Evolutionary conservation across 192 early-diverging fungal genomes (phyloP), one percentile per base, ranked within the genome.

Genomic region (Coemansia sp.): DNA sequence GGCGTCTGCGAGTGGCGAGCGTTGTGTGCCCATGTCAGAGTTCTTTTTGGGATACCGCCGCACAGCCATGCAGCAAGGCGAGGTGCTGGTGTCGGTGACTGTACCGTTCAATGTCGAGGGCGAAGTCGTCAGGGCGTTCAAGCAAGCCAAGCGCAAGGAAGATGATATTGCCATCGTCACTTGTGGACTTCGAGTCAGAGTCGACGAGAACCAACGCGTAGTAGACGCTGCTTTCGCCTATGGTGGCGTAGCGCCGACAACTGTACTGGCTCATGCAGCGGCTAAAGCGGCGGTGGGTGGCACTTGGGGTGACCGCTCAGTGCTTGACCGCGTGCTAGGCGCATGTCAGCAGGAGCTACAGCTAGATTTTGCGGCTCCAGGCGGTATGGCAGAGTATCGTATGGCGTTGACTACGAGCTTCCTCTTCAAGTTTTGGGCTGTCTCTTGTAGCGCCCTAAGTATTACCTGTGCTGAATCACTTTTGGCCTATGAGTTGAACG

Each of bases 161-260:
- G 93, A 94, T 72, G 92, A 94, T 75, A 95, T 95, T 68, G 91
- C 95, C 15, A 95, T 95, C 74, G 93, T 92, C 62, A 95, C 92
- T 27, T 88, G 92, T 55, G 90, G 87, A 2, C 77, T 95, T 27
- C 75, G 87, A 18, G 85, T 93, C 12, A 65, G 68, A 15, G 73
- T 94, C 3, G 85, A 88, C 41, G 46, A 11, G 34, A 44, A 66
- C 11, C 77, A 80, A 5, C 76, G 79, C 58, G 71, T 69, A 2
- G 85, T 92, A 36, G 87, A 93, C 15, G 89, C 85, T 18, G 71
- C 79, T 20, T 90, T 93, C 69, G 90, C 88, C n/a, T 94, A 87
- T 74, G 95, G 93, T 69, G 95, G 95, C 29, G 90, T 94, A 89
- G 90, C 88, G 64, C 83, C 87, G 24, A 88, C 87, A 34, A 87